Conservation (phyloP, 2,329 filamentous ascomycete genomes). For the Xylaria arbuscula region DNA sequence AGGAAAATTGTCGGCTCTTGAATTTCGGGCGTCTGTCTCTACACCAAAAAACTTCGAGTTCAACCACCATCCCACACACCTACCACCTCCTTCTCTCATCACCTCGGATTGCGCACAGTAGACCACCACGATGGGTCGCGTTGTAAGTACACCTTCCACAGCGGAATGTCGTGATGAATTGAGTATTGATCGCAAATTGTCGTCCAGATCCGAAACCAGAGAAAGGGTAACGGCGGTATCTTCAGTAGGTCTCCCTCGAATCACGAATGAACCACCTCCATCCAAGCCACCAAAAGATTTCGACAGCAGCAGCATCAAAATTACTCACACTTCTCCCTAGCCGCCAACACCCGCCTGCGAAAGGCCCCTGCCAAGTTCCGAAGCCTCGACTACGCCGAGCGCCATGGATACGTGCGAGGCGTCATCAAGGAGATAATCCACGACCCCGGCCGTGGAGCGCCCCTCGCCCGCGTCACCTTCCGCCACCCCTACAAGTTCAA, state of each 20-base stretch:
- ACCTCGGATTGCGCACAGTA: conserved; percentile 51
- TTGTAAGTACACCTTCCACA: conserved; percentile 46
- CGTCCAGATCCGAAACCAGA: conserved; percentile 70
- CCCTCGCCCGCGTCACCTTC: conserved; percentile 96
- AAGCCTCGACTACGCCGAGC: conserved; percentile 94
- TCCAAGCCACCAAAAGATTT: background rate
- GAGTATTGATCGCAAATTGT: conserved; percentile 34
- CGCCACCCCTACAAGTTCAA: conserved; percentile 99
- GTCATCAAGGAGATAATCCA: conserved; percentile 99
- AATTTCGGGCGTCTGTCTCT: conserved; percentile 43
- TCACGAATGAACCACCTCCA: conserved; percentile 9
- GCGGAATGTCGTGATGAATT: conserved; percentile 15
- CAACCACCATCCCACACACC: conserved; percentile 39
- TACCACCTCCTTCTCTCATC: conserved; percentile 44
- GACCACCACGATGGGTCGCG: conserved; percentile 53
- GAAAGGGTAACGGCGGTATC: conserved; percentile 53
- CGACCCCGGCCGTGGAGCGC: conserved; percentile 97
- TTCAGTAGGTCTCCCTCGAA: conserved; percentile 49
- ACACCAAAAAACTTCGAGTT: conserved; percentile 45
- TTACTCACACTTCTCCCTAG: conserved; percentile 54
- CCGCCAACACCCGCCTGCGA: conserved; percentile 89
- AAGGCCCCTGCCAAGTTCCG: conserved; percentile 97
- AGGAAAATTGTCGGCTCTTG: conserved; percentile 50
- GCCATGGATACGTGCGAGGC: conserved; percentile 97
- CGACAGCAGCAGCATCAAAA: conserved; percentile 6